Evolutionary conservation across 495 filamentous ascomycete species (phyloP).

Genomic region (Pseudoneurospora amorphoporcata): DNA sequence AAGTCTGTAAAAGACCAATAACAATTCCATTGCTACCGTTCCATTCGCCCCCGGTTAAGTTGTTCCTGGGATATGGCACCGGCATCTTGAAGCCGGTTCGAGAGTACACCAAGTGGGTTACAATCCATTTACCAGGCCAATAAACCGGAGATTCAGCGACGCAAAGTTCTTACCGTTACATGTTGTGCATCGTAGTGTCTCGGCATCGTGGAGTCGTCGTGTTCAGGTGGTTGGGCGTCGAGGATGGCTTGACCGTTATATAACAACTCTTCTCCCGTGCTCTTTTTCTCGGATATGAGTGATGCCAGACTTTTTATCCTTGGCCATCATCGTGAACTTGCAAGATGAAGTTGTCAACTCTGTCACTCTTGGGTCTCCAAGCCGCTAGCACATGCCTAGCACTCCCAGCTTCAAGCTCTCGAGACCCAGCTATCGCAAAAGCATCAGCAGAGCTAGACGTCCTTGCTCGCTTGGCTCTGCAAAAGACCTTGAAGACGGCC

Average conservation of each 20-base stretch:
- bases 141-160: neutral
- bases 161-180: neutral
- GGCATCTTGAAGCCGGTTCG: neutral
- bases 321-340: neutral
- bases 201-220: neutral
- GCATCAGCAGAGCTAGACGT: neutral
- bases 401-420: neutral
- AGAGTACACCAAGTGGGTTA: neutral
- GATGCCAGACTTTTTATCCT: neutral
- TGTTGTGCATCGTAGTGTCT: neutral
- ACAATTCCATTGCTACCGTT: neutral
- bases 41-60: neutral
- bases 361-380: neutral
- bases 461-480: neutral
- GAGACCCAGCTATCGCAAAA: neutral
- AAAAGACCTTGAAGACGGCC: neutral
- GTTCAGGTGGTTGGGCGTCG: neutral
- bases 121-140: neutral
- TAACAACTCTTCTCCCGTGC: neutral
- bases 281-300: neutral
- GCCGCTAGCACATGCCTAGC: neutral
- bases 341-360: neutral
- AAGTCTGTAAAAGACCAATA: too few species aligned
- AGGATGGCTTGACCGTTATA: neutral
- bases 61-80: neutral